A percentile compares a stretch with the other conserved stretches of the same genome.
phyloP scores from a whole-genome alignment of 805 yeast genomes.

The Pichia deserticola region DNA sequence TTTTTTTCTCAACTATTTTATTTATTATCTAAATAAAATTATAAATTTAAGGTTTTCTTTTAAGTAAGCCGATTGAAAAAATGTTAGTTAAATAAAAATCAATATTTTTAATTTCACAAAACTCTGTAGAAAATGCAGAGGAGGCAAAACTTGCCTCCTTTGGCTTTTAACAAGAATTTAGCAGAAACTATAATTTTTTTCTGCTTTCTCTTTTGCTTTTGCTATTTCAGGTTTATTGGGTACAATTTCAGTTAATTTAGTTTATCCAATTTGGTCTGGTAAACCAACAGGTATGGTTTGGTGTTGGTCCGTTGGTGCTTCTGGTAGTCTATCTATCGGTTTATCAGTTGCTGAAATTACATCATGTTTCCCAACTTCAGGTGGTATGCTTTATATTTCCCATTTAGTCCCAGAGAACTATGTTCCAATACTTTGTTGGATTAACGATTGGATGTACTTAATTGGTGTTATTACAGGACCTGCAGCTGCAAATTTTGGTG shows the following conservation, averaged over 20 bases:
- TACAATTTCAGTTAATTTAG: constrained; percentile 47
- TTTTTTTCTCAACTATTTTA: too few species aligned
- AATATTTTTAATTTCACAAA: constrained; percentile 29
- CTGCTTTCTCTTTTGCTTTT: constrained; percentile 58
- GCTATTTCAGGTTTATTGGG: constrained; percentile 62
- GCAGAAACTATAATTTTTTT: constrained; percentile 51
- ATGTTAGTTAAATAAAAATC: not conserved
- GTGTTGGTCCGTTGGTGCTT: constrained; percentile 53
- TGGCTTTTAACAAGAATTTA: constrained; percentile 58
- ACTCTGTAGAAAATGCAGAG: not conserved
- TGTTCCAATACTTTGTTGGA: constrained; percentile 46
- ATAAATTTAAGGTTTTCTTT: too few species aligned
- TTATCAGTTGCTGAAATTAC: constrained; percentile 44
- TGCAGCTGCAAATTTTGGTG: constrained; percentile 46
- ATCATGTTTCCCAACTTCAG: constrained; percentile 45
- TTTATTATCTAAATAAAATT: too few species aligned
- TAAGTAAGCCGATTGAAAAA: not conserved
- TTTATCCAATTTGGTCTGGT: constrained; percentile 41
- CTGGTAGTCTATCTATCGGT: constrained; percentile 49
- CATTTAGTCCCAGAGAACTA: constrained; percentile 41
- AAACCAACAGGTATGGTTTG: constrained; percentile 60
- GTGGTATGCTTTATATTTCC: constrained; percentile 43
- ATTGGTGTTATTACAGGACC: constrained; percentile 42
- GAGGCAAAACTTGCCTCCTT: constrained; percentile 29
- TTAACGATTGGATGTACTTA: constrained; percentile 47